A percentile compares a stretch with the other conserved stretches of the same genome.
These are phyloP conservation scores for Cladorrhinum sp. DNA, from an alignment of 2,329 filamentous ascomycete genomes.

Conservation along the genomic window DNA sequence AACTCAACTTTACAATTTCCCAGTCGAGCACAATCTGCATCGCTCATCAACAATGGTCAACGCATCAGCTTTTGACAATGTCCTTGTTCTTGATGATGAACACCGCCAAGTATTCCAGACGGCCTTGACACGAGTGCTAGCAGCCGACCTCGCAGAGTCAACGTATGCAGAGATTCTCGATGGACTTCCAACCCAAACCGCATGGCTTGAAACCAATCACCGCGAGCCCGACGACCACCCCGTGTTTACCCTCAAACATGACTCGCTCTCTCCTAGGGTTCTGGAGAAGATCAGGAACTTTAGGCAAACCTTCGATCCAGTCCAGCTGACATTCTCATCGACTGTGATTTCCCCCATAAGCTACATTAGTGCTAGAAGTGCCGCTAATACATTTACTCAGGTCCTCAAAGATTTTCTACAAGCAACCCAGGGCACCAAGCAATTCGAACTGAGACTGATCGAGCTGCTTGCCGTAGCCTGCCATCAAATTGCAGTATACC, in stretches of 20 bases:
- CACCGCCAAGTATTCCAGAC: background rate
- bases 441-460: slow-evolving; percentile 16
- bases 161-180: slow-evolving; percentile 13
- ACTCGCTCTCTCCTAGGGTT: slow-evolving; percentile 14
- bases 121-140: background rate
- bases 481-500: slow-evolving; percentile 17
- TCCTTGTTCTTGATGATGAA: background rate
- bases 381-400: too few relatives aligned
- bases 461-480: slow-evolving; percentile 18
- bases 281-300: slow-evolving; percentile 6
- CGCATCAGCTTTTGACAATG: too few relatives aligned
- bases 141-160: slow-evolving; percentile 3
- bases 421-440: slow-evolving; percentile 2
- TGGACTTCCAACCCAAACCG: slow-evolving; percentile 5
- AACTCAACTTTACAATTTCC: too few relatives aligned
- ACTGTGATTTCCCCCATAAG: too few relatives aligned
- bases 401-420: slow-evolving; percentile 15
- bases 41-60: too few relatives aligned
- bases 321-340: background rate
- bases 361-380: too few relatives aligned
- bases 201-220: background rate
- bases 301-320: slow-evolving; percentile 6
- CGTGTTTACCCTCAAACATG: slow-evolving; percentile 9
- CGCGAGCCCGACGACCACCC: slow-evolving; percentile 1
- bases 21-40: too few relatives aligned